A percentile compares a stretch with the other conserved stretches of the same genome.
phyloP scores from a whole-genome alignment of 257 asterid species.

The Solanum pennellii region DNA sequence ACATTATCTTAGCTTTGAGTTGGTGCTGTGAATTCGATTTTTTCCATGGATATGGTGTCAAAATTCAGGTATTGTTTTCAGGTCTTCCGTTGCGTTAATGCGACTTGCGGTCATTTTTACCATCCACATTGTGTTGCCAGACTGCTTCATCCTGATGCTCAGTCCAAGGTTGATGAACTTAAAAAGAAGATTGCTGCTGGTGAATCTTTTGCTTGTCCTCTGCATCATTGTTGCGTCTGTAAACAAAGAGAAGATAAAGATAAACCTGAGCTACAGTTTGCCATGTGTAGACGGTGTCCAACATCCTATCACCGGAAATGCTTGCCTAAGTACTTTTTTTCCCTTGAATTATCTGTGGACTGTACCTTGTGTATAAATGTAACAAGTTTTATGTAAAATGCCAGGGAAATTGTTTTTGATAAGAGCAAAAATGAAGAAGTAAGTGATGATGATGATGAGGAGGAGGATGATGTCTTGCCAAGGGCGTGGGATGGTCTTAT shows the following conservation, averaged over 20 bases:
- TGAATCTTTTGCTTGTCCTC: constrained; percentile 70
- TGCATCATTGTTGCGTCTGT: constrained; percentile 63
- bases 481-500: constrained; percentile 88
- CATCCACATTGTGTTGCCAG: constrained; percentile 78
- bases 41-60: neutral
- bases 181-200: constrained; percentile 53
- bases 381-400: constrained; percentile 4
- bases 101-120: constrained; percentile 84
- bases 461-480: constrained; percentile 15
- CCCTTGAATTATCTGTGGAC: neutral
- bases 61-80: constrained; percentile 13
- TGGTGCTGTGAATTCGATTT: neutral
- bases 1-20: neutral
- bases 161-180: constrained; percentile 37
- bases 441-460: neutral
- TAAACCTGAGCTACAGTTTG: constrained; percentile 47
- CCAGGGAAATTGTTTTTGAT: constrained; percentile 45
- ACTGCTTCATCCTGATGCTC: constrained; percentile 44
- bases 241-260: constrained; percentile 56
- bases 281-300: constrained; percentile 98
- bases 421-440: neutral
- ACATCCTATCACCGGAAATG: constrained; percentile 84
- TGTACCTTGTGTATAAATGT: neutral
- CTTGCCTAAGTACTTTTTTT: constrained; percentile 59
- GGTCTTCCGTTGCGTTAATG: constrained; percentile 87